Percentiles rank a stretch among this genome's conserved stretches.
phyloP scores from a whole-genome alignment of 805 yeast species.

The Sugiyamaella floridensis region DNA sequence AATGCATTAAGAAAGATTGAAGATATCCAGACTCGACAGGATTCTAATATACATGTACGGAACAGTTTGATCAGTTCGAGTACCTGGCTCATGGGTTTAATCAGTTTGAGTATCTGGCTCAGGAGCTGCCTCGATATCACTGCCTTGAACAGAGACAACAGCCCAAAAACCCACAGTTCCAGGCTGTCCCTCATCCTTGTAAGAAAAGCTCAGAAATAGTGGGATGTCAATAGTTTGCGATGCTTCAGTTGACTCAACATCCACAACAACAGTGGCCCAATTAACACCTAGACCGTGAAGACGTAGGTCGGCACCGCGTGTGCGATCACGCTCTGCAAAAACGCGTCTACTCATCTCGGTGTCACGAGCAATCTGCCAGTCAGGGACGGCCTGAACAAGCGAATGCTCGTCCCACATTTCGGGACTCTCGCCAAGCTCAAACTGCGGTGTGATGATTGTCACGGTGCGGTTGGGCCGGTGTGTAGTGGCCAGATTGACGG shows the following conservation, averaged over 20 bases:
- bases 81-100: not conserved
- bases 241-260: constrained; percentile 1
- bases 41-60: no score
- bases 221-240: constrained; percentile 6
- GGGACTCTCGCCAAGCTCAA: constrained; percentile 21
- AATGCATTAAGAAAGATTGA: no score
- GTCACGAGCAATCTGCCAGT: constrained; percentile 21
- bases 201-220: constrained; percentile 14
- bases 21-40: no score
- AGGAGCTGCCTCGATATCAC: no score
- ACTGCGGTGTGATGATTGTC: constrained; percentile 14
- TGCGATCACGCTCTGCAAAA: constrained; percentile 21
- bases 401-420: constrained; percentile 22
- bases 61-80: no score
- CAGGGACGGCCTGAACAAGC: constrained; percentile 23
- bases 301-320: constrained; percentile 10
- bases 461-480: constrained; percentile 7
- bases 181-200: constrained; percentile 5
- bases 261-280: constrained; percentile 23
- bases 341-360: constrained; percentile 24
- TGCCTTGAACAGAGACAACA: not conserved
- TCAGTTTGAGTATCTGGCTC: not conserved
- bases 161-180: constrained; percentile 13
- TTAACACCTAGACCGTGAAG: constrained; percentile 22
- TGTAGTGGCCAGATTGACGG: constrained; percentile 15